Evolutionary conservation across 495 filamentous ascomycete species (phyloP), one percentile per base, ranked within the genome.

Genomic region (Emericellopsis terricola): DNA sequence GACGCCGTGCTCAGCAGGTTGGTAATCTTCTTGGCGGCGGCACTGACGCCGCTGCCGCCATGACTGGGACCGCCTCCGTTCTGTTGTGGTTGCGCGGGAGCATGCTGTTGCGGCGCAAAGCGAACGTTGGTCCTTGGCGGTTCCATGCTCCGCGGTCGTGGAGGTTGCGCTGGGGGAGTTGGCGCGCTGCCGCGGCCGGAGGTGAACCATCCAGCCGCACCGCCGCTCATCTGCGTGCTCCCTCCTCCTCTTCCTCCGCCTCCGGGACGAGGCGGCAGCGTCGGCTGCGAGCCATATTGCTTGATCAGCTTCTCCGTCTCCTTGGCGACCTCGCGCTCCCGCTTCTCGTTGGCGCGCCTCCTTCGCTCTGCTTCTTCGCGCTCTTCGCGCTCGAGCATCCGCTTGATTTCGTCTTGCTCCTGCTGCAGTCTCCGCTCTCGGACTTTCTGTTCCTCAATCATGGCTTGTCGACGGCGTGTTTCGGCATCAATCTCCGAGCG

Each of bases 241-340:
- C n/a, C n/a, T n/a, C n/a, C n/a, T n/a, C n/a, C n/a, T n/a, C n/a
- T n/a, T n/a, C n/a, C 13, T 11, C 18, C 19, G 9, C n/a, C 24
- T 19, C 10, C 28, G 7, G 27, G 28, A 10, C 19, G 7, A 13
- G 18, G 36, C 17, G 15, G 9, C 19, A 41, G 31, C 37, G 46
- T 47, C 8, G 42, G 34, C 29, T 52, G 46, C 36, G 62, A 61
- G 23, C 80, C 83, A 46, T 86, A 94, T 34, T 79, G 41, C 41
- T 68, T 68, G 29, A 74, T 65, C 8, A 97, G 52, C 2, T 86
- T 64, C 45, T 86, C 79, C 0, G 89, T 96, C 53, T 96, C 89
- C 37, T 72, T 71, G 15, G 81, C 77, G 10, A 94, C 59, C 41
- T 82, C 82, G 2, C 66, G 6, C 23, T 26, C 23, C 23, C 23